Base-by-base conservation (phyloP, 495 filamentous ascomycete species). In the Trichocladium uniseriatum region DNA sequence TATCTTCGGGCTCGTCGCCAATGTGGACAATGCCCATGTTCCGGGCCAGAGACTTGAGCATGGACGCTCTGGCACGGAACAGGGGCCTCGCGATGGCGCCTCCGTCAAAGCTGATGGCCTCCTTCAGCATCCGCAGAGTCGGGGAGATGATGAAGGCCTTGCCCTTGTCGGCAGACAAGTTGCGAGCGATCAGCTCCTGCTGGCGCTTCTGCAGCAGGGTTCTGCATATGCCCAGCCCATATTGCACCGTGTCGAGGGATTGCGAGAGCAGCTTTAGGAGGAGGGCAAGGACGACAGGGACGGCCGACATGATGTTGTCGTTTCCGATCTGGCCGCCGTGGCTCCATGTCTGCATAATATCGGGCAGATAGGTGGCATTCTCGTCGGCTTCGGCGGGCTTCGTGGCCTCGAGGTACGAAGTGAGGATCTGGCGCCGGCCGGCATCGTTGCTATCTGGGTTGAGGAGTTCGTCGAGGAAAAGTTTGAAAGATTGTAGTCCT, bases 71-170 rank as follows among this genome's bases (percentile, higher is more conserved):
- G 16, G 78, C 77, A 21, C 78, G 70, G 57, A 88, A 89, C 21
- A 94, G 67, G 35, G 78, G 74, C 34, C 76, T 79, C 11, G 88
- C 84, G 18, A 84, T 70, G 34, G 78, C 78, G 14, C 89, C 89
- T 6, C 88, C 89, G 67, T 94, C 87, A 55, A 90, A 89, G 24
- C 73, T 78, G 13, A 83, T 76, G 5, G 86, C 72, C 66, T 96
- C 88, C 18, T 79, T 83, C 40, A 96, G 73, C 39, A 96, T 71
- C 49, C 88, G 77, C 38, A 96, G 64, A 36, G 81, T 86, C 0
- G 89, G 87, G 2, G 84, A 89, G 51, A 96, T 89, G 35, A 94
- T 69, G 67, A 85, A 84, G 31, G 90, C 84, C 57, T 91, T 94
- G 2, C 75, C 70, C 60, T 84, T 87, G 3, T 79, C 77, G 4